Percentiles rank a stretch among this genome's conserved stretches.
phyloP scores from a whole-genome alignment of 306 rosid genomes.

The Ceratonia siliqua region DNA sequence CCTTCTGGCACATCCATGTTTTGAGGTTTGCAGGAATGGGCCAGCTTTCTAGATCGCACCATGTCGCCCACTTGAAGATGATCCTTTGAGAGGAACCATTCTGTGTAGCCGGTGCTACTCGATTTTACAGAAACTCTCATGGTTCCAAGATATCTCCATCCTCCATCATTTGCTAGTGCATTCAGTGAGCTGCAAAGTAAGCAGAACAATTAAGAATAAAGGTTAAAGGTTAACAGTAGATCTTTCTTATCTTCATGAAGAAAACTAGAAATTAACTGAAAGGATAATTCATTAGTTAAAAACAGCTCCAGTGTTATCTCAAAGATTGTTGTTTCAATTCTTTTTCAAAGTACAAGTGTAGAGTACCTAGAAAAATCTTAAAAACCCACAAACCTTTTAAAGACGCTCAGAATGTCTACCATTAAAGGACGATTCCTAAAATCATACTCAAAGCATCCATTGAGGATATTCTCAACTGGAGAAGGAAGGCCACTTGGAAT shows the following conservation, averaged over 20 bases:
- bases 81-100: constrained; percentile 88
- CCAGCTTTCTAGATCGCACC: constrained; percentile 81
- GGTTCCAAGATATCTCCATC: constrained; percentile 60
- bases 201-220: constrained; percentile 26
- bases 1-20: constrained; percentile 85
- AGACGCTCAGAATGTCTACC: constrained; percentile 62
- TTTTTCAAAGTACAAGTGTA: neutral
- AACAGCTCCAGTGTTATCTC: neutral
- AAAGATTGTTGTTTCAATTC: neutral
- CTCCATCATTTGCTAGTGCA: constrained; percentile 54
- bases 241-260: constrained; percentile 15
- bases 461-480: constrained; percentile 65
- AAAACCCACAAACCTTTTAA: constrained; percentile 65
- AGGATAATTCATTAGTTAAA: constrained; percentile 13
- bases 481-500: constrained; percentile 89
- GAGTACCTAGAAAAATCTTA: neutral
- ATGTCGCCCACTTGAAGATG: constrained; percentile 76
- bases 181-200: constrained; percentile 62
- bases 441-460: constrained; percentile 92
- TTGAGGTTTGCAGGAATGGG: constrained; percentile 64
- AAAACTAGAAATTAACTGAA: constrained; percentile 22
- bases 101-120: constrained; percentile 51
- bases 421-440: constrained; percentile 81
- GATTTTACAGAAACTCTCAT: constrained; percentile 51
- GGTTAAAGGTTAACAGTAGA: neutral